A percentile compares a stretch with the other conserved stretches of the same genome.
Evolutionary conservation across 2,329 filamentous ascomycete species (phyloP).

Genomic region (Exserohilum rostratum): DNA sequence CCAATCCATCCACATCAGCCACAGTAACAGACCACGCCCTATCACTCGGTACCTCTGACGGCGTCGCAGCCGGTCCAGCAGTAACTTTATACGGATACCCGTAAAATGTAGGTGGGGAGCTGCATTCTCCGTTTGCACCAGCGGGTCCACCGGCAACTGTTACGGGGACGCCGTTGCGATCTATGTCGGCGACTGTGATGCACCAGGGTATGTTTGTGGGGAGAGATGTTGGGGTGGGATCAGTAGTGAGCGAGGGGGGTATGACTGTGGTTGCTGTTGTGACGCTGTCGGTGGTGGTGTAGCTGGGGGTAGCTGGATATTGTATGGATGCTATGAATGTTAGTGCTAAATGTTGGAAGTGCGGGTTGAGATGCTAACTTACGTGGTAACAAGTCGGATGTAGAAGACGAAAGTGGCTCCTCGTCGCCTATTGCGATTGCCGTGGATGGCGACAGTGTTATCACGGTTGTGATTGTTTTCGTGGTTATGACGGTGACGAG

Average conservation of each 20-base stretch:
- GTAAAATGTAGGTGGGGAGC: constrained; percentile 9
- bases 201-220: constrained; percentile 12
- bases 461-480: not conserved
- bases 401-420: not conserved
- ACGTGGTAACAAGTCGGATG: not conserved
- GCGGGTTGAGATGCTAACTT: not conserved
- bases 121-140: constrained; percentile 15
- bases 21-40: constrained; percentile 12
- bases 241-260: no score
- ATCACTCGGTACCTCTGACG: not conserved
- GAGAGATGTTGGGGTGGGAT: not conserved
- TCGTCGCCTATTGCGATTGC: not conserved
- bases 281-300: not conserved
- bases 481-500: not conserved
- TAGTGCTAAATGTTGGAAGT: no score
- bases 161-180: constrained; percentile 9
- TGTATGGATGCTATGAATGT: no score
- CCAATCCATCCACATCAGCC: constrained; percentile 10
- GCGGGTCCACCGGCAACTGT: constrained; percentile 16
- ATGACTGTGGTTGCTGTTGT: no score
- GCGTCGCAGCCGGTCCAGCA: no score
- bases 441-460: not conserved
- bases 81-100: constrained; percentile 11
- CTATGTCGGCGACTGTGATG: constrained; percentile 21
- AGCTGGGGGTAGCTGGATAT: not conserved